These are phyloP conservation scores for Psilocybe subaeruginosa DNA, from an alignment of 768 basidiomycete genomes.

Conservation along the genomic window DNA sequence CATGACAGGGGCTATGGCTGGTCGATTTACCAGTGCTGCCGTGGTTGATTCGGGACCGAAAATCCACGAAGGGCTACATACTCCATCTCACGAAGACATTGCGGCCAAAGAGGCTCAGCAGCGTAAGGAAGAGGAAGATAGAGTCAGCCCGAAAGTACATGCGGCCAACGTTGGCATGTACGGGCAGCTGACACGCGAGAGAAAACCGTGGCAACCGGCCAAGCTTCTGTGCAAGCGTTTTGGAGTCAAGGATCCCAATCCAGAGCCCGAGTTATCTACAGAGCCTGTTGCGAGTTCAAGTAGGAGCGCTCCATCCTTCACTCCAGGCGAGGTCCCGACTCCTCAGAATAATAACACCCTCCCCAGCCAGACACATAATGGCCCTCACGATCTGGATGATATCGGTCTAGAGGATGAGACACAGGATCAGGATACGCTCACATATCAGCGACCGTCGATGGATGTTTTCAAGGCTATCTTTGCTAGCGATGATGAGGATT, in stretches of 20 bases:
- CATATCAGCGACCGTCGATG: conserved; percentile 86
- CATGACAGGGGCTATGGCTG: conserved; percentile 89
- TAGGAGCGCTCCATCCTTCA: conserved; percentile 18
- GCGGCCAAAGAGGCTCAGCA: conserved; percentile 44
- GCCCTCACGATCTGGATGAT: conserved; percentile 71
- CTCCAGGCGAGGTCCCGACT: conserved; percentile 18
- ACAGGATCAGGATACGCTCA: conserved; percentile 86
- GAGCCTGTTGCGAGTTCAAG: conserved; percentile 29
- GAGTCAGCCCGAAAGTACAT: conserved; percentile 75
- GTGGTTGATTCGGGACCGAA: conserved; percentile 69
- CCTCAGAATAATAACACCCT: conserved; percentile 16
- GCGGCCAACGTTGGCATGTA: conserved; percentile 91
- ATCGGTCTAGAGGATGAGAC: conserved; percentile 90
- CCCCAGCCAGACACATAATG: conserved; percentile 17
- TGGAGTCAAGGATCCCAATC: conserved; percentile 86
- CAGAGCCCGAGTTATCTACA: conserved; percentile 43
- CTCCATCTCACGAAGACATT: conserved; percentile 51
- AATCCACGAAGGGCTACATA: conserved; percentile 69
- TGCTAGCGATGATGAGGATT: conserved; percentile 91
- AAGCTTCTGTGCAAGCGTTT: conserved; percentile 91
- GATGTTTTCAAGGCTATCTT: conserved; percentile 99
- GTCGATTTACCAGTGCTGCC: conserved; percentile 85
- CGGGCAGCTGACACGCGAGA: conserved; percentile 82
- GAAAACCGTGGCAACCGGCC: conserved; percentile 78
- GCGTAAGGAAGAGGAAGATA: conserved; percentile 49